Conservation (phyloP, 495 filamentous ascomycete species). For the Aspergillus kassunensis region DNA sequence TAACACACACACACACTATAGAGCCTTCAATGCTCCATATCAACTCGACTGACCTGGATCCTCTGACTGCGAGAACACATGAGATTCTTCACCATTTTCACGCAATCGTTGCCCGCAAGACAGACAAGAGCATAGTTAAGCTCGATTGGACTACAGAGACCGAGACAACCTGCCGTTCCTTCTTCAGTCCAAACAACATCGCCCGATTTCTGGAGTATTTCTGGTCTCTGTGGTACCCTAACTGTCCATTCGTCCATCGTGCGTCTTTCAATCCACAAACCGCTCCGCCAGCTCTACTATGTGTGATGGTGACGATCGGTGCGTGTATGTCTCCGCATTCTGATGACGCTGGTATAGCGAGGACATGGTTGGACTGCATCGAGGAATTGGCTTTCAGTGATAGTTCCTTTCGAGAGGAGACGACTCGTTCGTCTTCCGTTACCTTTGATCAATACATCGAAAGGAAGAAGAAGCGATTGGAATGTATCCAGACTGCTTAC, state of each 20-base stretch:
- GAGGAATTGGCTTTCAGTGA: constrained; percentile 3
- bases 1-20: not conserved
- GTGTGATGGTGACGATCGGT: not conserved
- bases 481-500: constrained; percentile 22
- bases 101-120: constrained; percentile 10
- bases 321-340: not conserved
- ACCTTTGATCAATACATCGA: not conserved
- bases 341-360: not conserved
- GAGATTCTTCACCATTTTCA: constrained; percentile 15
- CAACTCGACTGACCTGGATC: not conserved
- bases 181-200: not conserved
- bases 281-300: not conserved
- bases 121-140: constrained; percentile 13
- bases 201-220: not conserved
- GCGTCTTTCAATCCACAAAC: not conserved
- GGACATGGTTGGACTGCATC: not conserved
- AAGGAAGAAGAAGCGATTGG: constrained; percentile 16
- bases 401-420: constrained; percentile 10
- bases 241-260: not conserved
- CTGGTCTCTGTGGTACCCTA: not conserved
- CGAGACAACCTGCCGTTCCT: constrained; percentile 1
- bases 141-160: constrained; percentile 13
- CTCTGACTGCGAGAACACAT: constrained; percentile 6
- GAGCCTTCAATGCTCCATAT: constrained; percentile 8
- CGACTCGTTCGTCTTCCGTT: not conserved